Evolutionary conservation across 441 rosid genomes (phyloP).

Genomic region (Erysimum pusillum): DNA sequence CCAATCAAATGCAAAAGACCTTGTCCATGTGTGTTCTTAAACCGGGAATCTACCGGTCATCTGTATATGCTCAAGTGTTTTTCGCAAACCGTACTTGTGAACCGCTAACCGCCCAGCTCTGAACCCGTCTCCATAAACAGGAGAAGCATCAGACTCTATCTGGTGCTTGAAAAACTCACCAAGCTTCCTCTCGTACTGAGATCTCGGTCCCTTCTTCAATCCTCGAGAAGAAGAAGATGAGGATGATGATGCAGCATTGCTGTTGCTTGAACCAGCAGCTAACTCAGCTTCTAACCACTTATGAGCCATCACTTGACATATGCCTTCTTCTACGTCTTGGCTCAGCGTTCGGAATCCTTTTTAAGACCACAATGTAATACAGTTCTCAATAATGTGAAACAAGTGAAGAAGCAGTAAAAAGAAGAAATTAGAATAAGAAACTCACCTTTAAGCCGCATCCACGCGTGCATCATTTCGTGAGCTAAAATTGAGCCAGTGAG

Average conservation of each 20-base stretch:
- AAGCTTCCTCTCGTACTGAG: constrained; percentile 66
- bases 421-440: neutral
- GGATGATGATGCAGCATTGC: constrained; percentile 48
- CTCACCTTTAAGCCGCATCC: constrained; percentile 78
- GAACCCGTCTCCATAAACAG: constrained; percentile 81
- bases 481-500: constrained; percentile 81
- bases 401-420: constrained; percentile 1
- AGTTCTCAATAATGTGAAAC: constrained; percentile 20
- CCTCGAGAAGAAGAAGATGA: constrained; percentile 53
- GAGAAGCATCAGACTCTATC: constrained; percentile 72
- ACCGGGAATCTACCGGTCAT: constrained; percentile 68
- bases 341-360: constrained; percentile 74
- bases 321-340: constrained; percentile 89
- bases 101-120: constrained; percentile 72
- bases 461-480: constrained; percentile 89
- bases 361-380: constrained; percentile 20
- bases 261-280: constrained; percentile 46
- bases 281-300: constrained; percentile 73
- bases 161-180: constrained; percentile 79
- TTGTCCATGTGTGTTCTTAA: constrained; percentile 43
- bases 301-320: constrained; percentile 88
- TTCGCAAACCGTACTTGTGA: constrained; percentile 62
- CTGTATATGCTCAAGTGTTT: constrained; percentile 74
- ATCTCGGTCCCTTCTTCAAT: constrained; percentile 49
- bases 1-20: constrained; percentile 21